Base-by-base conservation (phyloP, 2,329 filamentous ascomycete species). In the Trichoderma arundinaceum region DNA sequence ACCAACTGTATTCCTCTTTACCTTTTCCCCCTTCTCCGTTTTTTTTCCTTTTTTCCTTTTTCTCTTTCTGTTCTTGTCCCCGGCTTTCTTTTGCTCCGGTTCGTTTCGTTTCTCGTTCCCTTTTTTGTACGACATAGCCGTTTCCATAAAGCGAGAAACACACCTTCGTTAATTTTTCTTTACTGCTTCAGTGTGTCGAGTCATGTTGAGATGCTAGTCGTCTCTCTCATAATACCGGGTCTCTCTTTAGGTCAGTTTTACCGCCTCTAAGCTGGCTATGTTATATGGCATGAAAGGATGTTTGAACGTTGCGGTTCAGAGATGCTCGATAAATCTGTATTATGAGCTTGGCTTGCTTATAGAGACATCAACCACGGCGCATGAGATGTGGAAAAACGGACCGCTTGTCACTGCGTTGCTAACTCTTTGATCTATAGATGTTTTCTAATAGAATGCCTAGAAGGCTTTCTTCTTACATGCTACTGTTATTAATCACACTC, bases 371-470 rank as follows among this genome's bases (percentile, higher is more conserved):
- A 28, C 2, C 22, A 28, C 22, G 4, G 22, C 22, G 2, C 22
- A 28, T 3, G 9, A 19, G 9, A 17, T 13, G 12, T 32, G 22
- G 32, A 64, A 48, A n/a, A 19, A 43, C 10, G 17, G 22, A 7
- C 6, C 13, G 8, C 9, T 41, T 53, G 41, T 44, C 8, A 7
- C 22, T 17, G 22, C 28, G 12, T 28, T 35, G 48, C 65, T 67
- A 32, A 67, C 49, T 38, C 10, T 44, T 38, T 19, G 44, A n/a
- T 33, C 57, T 69, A 51, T n/a, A 81, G 80, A 82, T 80, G 77
- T 77, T 74, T 73, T 72, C 73, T 70, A 71, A 73, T 77, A 82
- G 76, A 74, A 82, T 82, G 81, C 78, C 78, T 72, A 70, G 67
- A 67, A 74, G 73, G 76, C 75, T 77, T 66, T 69, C 67, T 65